Base-by-base conservation (phyloP, 2,329 filamentous ascomycete species). In the Raffaelea ambrosiae region DNA sequence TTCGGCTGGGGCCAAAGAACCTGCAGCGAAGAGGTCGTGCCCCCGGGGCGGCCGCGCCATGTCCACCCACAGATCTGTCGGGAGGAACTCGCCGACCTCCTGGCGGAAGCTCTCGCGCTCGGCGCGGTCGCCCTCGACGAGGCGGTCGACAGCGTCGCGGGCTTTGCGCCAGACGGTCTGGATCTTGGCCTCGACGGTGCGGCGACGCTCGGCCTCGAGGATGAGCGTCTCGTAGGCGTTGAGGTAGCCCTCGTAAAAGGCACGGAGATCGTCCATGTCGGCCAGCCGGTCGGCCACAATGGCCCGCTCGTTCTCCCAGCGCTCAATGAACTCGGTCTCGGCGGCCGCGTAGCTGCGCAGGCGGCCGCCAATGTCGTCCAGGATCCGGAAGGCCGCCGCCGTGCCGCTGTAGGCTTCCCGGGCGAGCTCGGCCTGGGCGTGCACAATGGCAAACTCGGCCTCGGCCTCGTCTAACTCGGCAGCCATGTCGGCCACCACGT, bases 191-290 rank as follows among this genome's bases (percentile, higher is more conserved):
- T 93, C 86, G 33, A 87, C 79, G 14, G 76, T 71, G 51, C 79
- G 80, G 10, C 93, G 77, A 21, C 93, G 75, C 46, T 85, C 84
- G 5, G 89, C 84, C 63, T 98, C 93, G 1, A 95, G 74, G 21
- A 96, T 76, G 13, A 98, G 70, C 19, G 84, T 82, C 55, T 88
- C 85, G 60, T 98, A 97, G 0, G 89, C 88, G 46, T 81, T 77
- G 19, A 86, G 74, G 58, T 97, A 98, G 18, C 84, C 83, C 51
- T 91, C 85, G 64, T 96, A 97, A 57, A 96, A 88, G n/a, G 79
- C 72, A 11, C 81, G 76, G 57, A 96, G 77, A 20, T 80, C 79
- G 45, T 84, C 81, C 64, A 97, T 84, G 58, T 95, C 88, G 10
- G 75, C 70, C 38, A 95, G 77, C 56, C 82, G 85, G 16, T 68